Evolutionary conservation across 768 basidiomycete species (phyloP), one percentile per base, ranked within the genome.

Genomic region (Naematelia aurantialba): DNA sequence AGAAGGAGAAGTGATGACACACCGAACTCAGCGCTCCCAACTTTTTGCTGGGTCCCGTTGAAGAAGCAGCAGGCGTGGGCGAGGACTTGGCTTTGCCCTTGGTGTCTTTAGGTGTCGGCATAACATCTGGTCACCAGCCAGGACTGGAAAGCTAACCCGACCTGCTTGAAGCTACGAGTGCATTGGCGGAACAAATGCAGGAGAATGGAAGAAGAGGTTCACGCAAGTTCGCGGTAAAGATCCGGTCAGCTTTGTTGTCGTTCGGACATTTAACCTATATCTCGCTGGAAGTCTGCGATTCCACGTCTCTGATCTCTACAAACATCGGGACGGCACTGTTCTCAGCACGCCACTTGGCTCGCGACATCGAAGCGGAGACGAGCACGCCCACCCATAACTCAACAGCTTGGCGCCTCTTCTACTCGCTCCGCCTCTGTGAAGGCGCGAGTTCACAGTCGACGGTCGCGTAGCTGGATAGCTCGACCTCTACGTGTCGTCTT

Each of bases 1-100:
- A 19, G 10, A 26, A 29, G 14, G 14, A 50, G 42, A 29, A 12
- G 31, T n/a, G 50, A 24, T 12, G 31, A 59, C 72, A 51, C 30
- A 74, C 72, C 54, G 72, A 74, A 56, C 63, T 71, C 50, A 74
- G 54, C 51, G 62, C 66, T 21, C 61, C 54, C 45, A 73, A 22
- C 56, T 68, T 69, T 66, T 62, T 73, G 42, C 46, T 47, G 19
- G n/a, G n/a, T 47, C 52, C 52, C 3, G 12, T 21, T 14, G 54
- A 55, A 52, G 31, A n/a, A 10, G 52, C 46, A 47, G 46, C 8
- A 8, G 10, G 19, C 5, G 8, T 48, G 8, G 56, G 42, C 11
- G 34, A 22, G 1, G 53, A 57, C 13, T 26, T 31, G 27, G 30
- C 52, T 45, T 56, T 42, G 29, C 27, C 45, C 31, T n/a, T 31